These are phyloP conservation scores for Lactarius quietus DNA, from an alignment of 768 basidiomycete genomes.

Conservation along the genomic window DNA sequence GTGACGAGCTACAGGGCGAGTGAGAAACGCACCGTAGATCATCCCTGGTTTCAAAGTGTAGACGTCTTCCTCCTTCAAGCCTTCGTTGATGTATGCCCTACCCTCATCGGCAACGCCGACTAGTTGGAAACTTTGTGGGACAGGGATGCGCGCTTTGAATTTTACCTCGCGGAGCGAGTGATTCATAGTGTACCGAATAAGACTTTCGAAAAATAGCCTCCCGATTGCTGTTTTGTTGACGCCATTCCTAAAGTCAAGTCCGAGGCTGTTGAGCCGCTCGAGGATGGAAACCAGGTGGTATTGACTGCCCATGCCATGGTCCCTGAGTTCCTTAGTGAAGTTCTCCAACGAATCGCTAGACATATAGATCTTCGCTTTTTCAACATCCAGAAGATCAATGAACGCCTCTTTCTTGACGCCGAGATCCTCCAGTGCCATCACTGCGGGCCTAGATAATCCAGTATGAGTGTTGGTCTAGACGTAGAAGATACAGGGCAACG, in stretches of 20 bases:
- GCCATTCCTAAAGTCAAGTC: slow-evolving; percentile 45
- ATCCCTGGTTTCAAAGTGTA: slow-evolving; percentile 8
- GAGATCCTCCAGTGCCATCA: slow-evolving; percentile 78
- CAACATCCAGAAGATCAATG: slow-evolving; percentile 54
- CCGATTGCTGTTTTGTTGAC: no score
- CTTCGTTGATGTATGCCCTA: no score
- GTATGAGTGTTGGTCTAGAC: not conserved
- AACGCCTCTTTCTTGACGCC: slow-evolving; percentile 60
- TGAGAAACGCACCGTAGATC: slow-evolving; percentile 16
- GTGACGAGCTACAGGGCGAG: not conserved
- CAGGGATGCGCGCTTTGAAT: no score
- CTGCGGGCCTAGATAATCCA: slow-evolving; percentile 49
- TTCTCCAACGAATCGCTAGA: slow-evolving; percentile 63
- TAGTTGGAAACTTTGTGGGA: no score
- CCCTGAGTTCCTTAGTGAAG: slow-evolving; percentile 50
- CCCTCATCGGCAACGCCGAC: no score
- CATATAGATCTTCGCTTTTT: slow-evolving; percentile 53
- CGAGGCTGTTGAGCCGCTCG: slow-evolving; percentile 44
- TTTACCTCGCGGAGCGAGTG: no score
- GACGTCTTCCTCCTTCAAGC: slow-evolving; percentile 18
- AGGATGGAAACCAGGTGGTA: slow-evolving; percentile 54
- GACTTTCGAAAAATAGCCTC: no score
- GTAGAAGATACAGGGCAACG: not conserved
- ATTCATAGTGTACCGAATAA: no score
- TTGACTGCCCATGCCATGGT: slow-evolving; percentile 42